These are phyloP conservation scores for Hypoxylon fragiforme DNA, from an alignment of 495 filamentous ascomycete species.

Conservation along the genomic window DNA sequence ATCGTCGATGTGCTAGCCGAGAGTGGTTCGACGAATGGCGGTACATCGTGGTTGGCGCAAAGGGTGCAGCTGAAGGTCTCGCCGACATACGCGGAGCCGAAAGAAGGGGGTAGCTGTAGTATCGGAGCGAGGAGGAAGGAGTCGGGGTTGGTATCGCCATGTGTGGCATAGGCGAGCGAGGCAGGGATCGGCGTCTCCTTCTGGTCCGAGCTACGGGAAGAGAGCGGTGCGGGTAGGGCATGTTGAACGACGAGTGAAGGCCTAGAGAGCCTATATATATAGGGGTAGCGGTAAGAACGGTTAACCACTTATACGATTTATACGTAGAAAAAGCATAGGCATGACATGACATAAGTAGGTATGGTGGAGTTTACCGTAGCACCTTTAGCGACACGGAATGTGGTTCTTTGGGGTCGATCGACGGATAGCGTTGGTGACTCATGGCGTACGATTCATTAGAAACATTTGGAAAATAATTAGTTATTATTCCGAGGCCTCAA, in stretches of 20 bases:
- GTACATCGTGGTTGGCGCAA: slow-evolving; percentile 87
- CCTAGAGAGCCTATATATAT: slow-evolving; percentile 48
- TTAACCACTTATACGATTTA: neutral
- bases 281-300: neutral
- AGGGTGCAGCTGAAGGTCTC: slow-evolving; percentile 94
- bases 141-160: slow-evolving; percentile 43
- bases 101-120: slow-evolving; percentile 87
- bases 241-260: slow-evolving; percentile 59
- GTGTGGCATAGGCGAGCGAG: slow-evolving; percentile 49
- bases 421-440: slow-evolving; percentile 56
- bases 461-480: neutral
- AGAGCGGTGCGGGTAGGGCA: slow-evolving; percentile 40
- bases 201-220: slow-evolving; percentile 18
- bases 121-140: slow-evolving; percentile 58
- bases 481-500: neutral
- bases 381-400: slow-evolving; percentile 89
- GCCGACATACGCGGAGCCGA: slow-evolving; percentile 93
- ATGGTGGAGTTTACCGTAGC: slow-evolving; percentile 51
- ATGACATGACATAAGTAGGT: too few species aligned
- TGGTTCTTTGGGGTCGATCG: slow-evolving; percentile 70
- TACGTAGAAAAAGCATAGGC: too few species aligned
- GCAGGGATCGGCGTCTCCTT: slow-evolving; percentile 40
- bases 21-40: slow-evolving; percentile 20
- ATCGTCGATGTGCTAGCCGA: slow-evolving; percentile 8
- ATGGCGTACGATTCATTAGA: slow-evolving; percentile 31